Percentiles rank a stretch among this genome's conserved stretches.
These are phyloP conservation scores for Sphaerostilbella broomeana DNA, from an alignment of 2,329 filamentous ascomycete species.

Conservation along the genomic window DNA sequence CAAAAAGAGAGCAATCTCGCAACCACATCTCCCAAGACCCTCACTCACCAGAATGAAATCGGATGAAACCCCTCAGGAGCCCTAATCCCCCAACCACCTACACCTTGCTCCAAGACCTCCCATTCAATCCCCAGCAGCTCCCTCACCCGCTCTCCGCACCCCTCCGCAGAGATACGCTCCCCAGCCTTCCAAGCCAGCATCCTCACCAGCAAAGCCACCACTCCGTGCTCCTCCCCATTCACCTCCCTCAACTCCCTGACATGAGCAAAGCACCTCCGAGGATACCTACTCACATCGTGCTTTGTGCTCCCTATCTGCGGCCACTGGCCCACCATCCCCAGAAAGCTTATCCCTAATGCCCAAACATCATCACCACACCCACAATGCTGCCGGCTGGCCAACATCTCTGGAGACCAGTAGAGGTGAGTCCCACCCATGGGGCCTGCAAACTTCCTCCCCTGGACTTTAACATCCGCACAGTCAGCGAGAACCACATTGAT, in stretches of 20 bases:
- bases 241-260: slow-evolving; percentile 16
- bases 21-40: neutral
- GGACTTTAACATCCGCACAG: slow-evolving; percentile 24
- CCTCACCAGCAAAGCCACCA: slow-evolving; percentile 18
- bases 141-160: slow-evolving; percentile 15
- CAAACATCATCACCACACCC: slow-evolving; percentile 28
- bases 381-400: slow-evolving; percentile 13
- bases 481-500: slow-evolving; percentile 26
- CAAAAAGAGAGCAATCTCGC: neutral
- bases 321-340: slow-evolving; percentile 26
- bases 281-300: slow-evolving; percentile 19
- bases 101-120: neutral
- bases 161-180: slow-evolving; percentile 17
- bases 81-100: slow-evolving; percentile 15
- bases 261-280: slow-evolving; percentile 20
- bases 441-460: slow-evolving; percentile 4
- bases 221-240: slow-evolving; percentile 21
- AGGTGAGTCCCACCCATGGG: slow-evolving; percentile 20
- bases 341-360: slow-evolving; percentile 27
- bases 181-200: slow-evolving; percentile 19
- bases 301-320: slow-evolving; percentile 16
- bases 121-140: slow-evolving; percentile 9
- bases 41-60: slow-evolving; percentile 24
- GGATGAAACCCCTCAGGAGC: slow-evolving; percentile 21
- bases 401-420: slow-evolving; percentile 28